Conservation (phyloP, 225 moss, liverwort and hornwort species). For the Pseudisothecium myosuroides region DNA sequence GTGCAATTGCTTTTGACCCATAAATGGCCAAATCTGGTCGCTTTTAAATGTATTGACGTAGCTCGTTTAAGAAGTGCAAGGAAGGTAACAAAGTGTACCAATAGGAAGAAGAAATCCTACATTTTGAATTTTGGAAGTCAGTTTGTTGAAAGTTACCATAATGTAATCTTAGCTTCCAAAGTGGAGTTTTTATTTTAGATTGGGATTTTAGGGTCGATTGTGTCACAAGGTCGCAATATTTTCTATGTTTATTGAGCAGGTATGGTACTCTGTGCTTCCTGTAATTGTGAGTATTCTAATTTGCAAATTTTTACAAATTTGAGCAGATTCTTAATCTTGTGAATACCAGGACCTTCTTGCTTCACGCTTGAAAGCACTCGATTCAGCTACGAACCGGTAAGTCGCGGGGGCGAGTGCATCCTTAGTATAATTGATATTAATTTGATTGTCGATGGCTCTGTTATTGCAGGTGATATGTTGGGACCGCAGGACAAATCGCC, state of each 20-base stretch:
- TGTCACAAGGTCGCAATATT: neutral
- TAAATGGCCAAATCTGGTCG: neutral
- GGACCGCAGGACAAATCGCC: conserved; percentile 78
- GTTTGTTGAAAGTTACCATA: neutral
- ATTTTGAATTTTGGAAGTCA: neutral
- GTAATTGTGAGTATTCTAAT: neutral
- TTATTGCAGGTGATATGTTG: conserved; percentile 62
- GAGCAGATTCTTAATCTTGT: neutral
- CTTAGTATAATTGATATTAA: neutral
- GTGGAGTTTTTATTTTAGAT: neutral
- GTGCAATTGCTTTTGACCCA: neutral
- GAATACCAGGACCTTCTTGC: neutral
- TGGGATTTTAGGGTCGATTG: neutral
- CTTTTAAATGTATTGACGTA: neutral
- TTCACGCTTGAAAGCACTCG: neutral
- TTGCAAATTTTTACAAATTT: neutral
- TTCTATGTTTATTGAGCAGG: neutral
- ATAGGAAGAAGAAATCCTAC: neutral
- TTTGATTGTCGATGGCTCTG: neutral
- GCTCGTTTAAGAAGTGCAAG: neutral
- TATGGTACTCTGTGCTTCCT: neutral
- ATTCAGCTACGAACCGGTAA: neutral
- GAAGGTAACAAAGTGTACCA: neutral
- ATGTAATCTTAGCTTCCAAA: neutral
- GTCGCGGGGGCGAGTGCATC: neutral